Base-by-base conservation (phyloP, 2,329 filamentous ascomycete species). In the Verticillium tricorpus region DNA sequence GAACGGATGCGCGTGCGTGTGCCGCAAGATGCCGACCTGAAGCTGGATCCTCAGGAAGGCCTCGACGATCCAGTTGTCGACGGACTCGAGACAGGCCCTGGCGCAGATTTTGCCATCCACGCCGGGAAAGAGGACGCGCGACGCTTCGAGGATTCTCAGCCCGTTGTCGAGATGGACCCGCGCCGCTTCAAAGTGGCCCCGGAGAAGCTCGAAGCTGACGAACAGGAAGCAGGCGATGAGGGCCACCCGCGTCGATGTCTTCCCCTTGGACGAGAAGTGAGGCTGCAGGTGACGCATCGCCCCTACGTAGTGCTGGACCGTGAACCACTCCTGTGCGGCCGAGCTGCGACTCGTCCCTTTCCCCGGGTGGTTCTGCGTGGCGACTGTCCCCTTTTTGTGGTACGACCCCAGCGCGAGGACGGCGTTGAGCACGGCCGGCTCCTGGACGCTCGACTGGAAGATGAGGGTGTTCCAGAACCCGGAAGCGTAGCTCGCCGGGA, bases 11-110 rank as follows among this genome's bases (percentile, higher is more conserved):
- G 5, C 15, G 5, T 31, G 50, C 37, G 56, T 58, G 19, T 50
- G 57, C 14, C 54, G 62, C 22, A 70, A 67, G 4, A 72, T 66
- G n/a, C 68, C 66, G 14, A 67, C 60, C 61, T 71, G 70, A 2
- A 74, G 60, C 40, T 72, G 68, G 5, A 74, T 63, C 31, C 71
- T 68, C 0, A 69, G 68, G 35, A 83, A 78, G 2, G 72, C 73
- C 61, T 80, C 77, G 3, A 76, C 64, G 17, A 84, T 77, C 71
- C 75, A 78, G 45, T 76, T 71, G 55, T 83, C 79, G 0, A 73
- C 67, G 1, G 69, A 69, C 5, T 74, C 72, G n/a, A 50, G n/a
- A 22, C 40, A 22, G 22, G 40, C 40, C 25, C 25, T 25, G 25
- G 25, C 25, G 25, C 25, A 25, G 25, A 25, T 25, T 25, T 25